Percentiles rank a stretch among this genome's conserved stretches.
Conservation (phyloP, 768 basidiomycete species). For the Tulasnella sp. region DNA sequence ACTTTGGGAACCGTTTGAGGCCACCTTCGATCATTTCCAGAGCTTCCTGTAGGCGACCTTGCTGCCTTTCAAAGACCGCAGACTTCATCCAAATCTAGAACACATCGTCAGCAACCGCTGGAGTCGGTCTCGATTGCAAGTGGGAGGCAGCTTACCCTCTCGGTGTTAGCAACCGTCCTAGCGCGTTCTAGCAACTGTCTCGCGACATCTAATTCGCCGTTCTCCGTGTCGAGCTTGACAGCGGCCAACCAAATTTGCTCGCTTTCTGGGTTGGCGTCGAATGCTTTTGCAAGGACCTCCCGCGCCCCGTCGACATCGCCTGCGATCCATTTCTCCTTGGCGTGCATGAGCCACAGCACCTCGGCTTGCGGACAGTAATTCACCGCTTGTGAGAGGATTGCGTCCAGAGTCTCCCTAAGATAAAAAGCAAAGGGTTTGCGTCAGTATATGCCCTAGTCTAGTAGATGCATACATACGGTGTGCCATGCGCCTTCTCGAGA, state of each 20-base stretch:
- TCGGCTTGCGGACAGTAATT: slow-evolving; percentile 92
- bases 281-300: slow-evolving; percentile 81
- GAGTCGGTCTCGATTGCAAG: neutral
- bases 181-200: slow-evolving; percentile 84
- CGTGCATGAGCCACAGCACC: slow-evolving; percentile 95
- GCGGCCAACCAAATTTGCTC: slow-evolving; percentile 98
- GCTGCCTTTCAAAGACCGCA: slow-evolving; percentile 89
- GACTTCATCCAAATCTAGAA: slow-evolving; percentile 98
- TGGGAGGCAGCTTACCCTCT: slow-evolving; percentile 56
- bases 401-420: slow-evolving; percentile 69
- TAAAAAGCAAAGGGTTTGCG: slow-evolving; percentile 16
- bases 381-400: slow-evolving; percentile 76
- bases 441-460: slow-evolving; percentile 4
- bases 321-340: slow-evolving; percentile 92
- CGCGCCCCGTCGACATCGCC: slow-evolving; percentile 91
- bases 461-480: slow-evolving; percentile 49
- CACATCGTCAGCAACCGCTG: slow-evolving; percentile 17
- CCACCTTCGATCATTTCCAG: slow-evolving; percentile 72
- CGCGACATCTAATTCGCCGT: slow-evolving; percentile 82
- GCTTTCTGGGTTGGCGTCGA: slow-evolving; percentile 92
- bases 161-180: slow-evolving; percentile 84
- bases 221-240: slow-evolving; percentile 95
- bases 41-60: slow-evolving; percentile 68
- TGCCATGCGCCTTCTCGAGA: slow-evolving; percentile 87
- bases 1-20: slow-evolving; percentile 78